Conservation (phyloP, 345 rosid genomes). For the Eucalyptus sideroxylon region DNA sequence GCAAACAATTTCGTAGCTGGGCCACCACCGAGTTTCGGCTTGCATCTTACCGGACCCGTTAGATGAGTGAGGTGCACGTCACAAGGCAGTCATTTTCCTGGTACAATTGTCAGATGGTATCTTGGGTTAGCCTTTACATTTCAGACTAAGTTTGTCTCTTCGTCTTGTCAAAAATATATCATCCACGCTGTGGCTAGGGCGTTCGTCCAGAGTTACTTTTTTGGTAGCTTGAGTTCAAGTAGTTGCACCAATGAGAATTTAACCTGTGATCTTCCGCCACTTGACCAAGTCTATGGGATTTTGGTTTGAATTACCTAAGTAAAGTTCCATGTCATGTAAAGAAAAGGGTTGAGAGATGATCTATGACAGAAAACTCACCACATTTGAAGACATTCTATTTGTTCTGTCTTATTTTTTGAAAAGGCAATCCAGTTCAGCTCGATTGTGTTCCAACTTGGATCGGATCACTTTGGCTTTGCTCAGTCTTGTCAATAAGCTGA, state of each 20-base stretch:
- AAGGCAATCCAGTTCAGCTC: neutral
- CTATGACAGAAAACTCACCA: neutral
- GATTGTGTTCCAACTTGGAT: neutral
- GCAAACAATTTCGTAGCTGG: neutral
- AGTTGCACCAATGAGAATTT: neutral
- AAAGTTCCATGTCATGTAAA: neutral
- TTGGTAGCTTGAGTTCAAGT: neutral
- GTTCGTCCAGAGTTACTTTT: neutral
- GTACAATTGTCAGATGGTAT: neutral
- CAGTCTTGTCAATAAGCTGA: neutral
- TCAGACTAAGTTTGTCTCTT: neutral
- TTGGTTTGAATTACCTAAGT: neutral
- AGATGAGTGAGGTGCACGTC: neutral
- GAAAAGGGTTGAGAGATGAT: neutral
- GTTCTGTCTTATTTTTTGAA: neutral
- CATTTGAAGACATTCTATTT: neutral
- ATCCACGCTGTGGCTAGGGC: neutral
- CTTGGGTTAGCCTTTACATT: neutral
- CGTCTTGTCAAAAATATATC: neutral
- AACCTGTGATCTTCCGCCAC: neutral
- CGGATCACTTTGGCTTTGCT: neutral
- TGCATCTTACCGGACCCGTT: neutral
- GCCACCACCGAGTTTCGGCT: neutral
- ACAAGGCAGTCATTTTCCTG: neutral
- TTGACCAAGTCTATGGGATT: neutral